These are phyloP conservation scores for Groenewaldozyma tartarivorans DNA, from an alignment of 805 yeast species.

Conservation along the genomic window DNA sequence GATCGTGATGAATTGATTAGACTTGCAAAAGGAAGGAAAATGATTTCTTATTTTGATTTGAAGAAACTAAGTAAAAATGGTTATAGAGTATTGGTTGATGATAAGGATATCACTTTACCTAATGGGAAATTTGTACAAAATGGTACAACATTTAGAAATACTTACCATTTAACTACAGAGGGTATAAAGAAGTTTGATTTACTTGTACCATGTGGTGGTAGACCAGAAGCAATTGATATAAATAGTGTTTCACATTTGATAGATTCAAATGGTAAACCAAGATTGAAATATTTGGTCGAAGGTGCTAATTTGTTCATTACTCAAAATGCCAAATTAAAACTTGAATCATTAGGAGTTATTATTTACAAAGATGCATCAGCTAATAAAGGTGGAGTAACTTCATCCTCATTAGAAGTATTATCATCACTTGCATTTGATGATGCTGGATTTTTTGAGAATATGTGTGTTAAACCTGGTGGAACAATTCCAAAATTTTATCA, in stretches of 20 bases:
- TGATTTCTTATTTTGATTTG: conserved; percentile 60
- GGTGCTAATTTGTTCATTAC: conserved; percentile 96
- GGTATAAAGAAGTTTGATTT: conserved; percentile 42
- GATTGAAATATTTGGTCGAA: conserved; percentile 84
- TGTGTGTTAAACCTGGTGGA: conserved; percentile 49
- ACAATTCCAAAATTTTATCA: conserved; percentile 63
- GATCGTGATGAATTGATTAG: conserved; percentile 68
- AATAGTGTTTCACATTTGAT: conserved; percentile 67
- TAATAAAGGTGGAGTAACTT: conserved; percentile 97
- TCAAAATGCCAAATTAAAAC: conserved; percentile 79
- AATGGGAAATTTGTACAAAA: conserved; percentile 64
- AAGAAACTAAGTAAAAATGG: conserved; percentile 65
- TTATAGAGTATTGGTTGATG: conserved; percentile 77
- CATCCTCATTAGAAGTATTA: conserved; percentile 88
- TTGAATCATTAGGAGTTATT: conserved; percentile 80
- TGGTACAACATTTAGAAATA: conserved; percentile 85
- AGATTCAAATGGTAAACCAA: conserved; percentile 67
- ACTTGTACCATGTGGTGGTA: conserved; percentile 98
- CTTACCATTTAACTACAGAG: conserved; percentile 58
- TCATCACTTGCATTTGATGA: conserved; percentile 91
- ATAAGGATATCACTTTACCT: conserved; percentile 68
- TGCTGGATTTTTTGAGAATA: conserved; percentile 63
- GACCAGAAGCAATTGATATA: conserved; percentile 92
- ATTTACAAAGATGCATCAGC: conserved; percentile 94
- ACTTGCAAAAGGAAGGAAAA: conserved; percentile 69